A percentile compares a stretch with the other conserved stretches of the same genome.
Conservation (phyloP, 805 yeast species). For the Lipomyces kockii region DNA sequence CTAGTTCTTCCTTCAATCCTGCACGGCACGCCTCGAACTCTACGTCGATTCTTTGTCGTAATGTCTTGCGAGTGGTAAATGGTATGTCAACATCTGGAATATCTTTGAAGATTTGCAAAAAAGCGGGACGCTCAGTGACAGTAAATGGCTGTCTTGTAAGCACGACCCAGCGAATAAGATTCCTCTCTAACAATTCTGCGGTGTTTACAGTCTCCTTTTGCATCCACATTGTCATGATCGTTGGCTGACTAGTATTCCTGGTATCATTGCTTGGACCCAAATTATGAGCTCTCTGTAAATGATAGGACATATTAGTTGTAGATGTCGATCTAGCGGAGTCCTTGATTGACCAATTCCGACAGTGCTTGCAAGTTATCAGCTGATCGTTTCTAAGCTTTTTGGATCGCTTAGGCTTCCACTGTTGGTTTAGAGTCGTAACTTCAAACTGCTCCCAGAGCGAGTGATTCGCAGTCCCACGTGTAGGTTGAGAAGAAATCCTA, state of each 20-base stretch:
- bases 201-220: not conserved
- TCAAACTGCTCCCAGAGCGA: not conserved
- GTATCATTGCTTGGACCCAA: not conserved
- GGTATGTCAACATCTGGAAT: conserved; percentile 5
- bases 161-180: conserved; percentile 1
- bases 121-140: not conserved
- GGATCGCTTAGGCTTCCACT: not conserved
- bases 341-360: not conserved
- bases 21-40: conserved; percentile 2
- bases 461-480: conserved; percentile 1
- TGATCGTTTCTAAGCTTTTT: not conserved
- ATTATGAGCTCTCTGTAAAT: not conserved
- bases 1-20: not conserved
- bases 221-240: not conserved
- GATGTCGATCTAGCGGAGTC: not conserved
- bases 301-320: not conserved
- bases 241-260: not conserved
- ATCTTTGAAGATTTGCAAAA: conserved; percentile 3
- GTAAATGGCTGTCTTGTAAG: not conserved
- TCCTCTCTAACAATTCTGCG: not conserved
- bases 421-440: not conserved
- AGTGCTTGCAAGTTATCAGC: not conserved
- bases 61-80: conserved; percentile 1
- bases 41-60: not conserved
- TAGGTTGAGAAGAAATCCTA: not conserved